Conservation (phyloP, 1,139 yeast species). For the Maudiozyma humilis region DNA sequence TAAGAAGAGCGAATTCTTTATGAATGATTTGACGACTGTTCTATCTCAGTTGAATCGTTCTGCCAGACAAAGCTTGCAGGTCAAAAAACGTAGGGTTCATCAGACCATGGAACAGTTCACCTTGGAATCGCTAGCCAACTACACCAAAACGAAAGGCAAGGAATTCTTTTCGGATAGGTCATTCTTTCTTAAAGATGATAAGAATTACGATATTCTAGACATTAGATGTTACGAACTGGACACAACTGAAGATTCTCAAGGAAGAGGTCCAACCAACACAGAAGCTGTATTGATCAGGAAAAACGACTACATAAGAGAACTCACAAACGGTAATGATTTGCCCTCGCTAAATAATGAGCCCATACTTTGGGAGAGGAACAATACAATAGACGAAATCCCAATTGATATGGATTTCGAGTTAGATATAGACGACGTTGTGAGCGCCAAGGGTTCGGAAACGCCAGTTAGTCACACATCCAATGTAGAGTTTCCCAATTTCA, state of each 20-base stretch:
- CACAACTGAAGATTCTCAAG: neutral
- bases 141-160: neutral
- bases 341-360: neutral
- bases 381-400: conserved; percentile 13
- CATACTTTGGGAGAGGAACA: neutral
- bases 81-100: neutral
- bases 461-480: conserved; percentile 10
- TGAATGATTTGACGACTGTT: conserved; percentile 21
- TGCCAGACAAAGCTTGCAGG: neutral
- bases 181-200: conserved; percentile 21
- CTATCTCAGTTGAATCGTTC: conserved; percentile 20
- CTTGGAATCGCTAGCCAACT: neutral
- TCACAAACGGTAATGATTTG: conserved; percentile 14
- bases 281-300: conserved; percentile 16
- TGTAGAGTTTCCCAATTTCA: conserved; percentile 8
- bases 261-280: neutral
- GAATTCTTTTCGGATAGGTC: conserved; percentile 4
- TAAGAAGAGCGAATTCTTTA: conserved; percentile 27
- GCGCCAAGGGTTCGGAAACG: conserved; percentile 20
- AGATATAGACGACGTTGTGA: conserved; percentile 24
- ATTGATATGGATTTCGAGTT: conserved; percentile 26
- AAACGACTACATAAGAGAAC: conserved; percentile 25
- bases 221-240: conserved; percentile 4
- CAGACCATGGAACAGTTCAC: neutral
- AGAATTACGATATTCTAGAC: conserved; percentile 20